Conservation (phyloP, 495 filamentous ascomycete genomes). For the Aspergillus wentii region DNA sequence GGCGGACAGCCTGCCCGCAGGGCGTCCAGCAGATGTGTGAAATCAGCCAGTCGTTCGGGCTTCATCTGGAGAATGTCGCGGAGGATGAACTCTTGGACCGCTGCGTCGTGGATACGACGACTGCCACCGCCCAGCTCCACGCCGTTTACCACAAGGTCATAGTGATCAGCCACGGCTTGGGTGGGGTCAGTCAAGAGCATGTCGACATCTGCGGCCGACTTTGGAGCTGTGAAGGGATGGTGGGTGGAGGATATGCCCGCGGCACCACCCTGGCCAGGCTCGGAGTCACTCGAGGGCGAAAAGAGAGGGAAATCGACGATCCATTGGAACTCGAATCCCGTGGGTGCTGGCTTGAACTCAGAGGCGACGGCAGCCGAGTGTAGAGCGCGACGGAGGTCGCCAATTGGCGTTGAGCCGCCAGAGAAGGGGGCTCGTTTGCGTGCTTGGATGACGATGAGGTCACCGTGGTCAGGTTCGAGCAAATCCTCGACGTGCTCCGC, state of each 20-base stretch:
- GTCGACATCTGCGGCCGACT: constrained; percentile 65
- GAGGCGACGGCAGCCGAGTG: constrained; percentile 59
- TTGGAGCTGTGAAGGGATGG: constrained; percentile 93
- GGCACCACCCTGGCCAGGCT: constrained; percentile 77
- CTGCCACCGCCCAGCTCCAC: constrained; percentile 92
- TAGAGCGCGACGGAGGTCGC: constrained; percentile 67
- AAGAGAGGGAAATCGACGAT: constrained; percentile 89
- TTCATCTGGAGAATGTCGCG: constrained; percentile 70
- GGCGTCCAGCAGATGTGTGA: constrained; percentile 77
- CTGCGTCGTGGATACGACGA: constrained; percentile 83
- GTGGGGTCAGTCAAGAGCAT: constrained; percentile 68
- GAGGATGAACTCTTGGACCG: constrained; percentile 81
- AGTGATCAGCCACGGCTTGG: constrained; percentile 73
- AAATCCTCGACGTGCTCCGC: constrained; percentile 52
- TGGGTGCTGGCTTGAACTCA: constrained; percentile 49
- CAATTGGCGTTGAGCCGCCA: constrained; percentile 71
- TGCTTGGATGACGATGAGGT: constrained; percentile 76
- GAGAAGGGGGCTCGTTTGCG: constrained; percentile 56
- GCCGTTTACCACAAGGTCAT: constrained; percentile 93
- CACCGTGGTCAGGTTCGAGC: constrained; percentile 58
- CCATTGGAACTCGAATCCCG: constrained; percentile 70
- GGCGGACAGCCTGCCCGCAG: constrained; percentile 90
- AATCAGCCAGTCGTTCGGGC: constrained; percentile 61
- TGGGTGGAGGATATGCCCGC: constrained; percentile 85
- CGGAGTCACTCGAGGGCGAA: constrained; percentile 59